These are phyloP conservation scores for Microcera coccophila DNA, from an alignment of 2,329 filamentous ascomycete genomes.

Conservation along the genomic window DNA sequence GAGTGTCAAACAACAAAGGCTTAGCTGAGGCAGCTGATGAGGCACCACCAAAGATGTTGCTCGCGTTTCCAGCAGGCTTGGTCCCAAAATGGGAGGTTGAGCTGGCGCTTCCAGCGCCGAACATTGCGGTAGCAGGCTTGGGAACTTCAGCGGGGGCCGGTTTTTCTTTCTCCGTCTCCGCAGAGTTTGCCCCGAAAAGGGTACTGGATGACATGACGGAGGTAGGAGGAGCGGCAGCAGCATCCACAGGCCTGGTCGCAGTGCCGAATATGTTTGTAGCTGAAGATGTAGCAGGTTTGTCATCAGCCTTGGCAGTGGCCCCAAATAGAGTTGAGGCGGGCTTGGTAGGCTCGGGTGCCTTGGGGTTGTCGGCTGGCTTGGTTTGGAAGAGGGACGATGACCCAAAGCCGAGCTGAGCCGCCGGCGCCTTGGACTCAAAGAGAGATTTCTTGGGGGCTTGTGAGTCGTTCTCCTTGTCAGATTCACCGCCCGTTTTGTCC, in stretches of 20 bases:
- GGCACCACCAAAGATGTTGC: constrained; percentile 31
- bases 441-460: constrained; percentile 33
- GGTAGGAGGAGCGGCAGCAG: constrained; percentile 17
- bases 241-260: constrained; percentile 30
- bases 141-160: constrained; percentile 17
- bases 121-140: constrained; percentile 28
- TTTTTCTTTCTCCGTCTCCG: constrained; percentile 30
- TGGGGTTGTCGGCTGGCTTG: constrained; percentile 26
- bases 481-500: constrained; percentile 37
- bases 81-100: constrained; percentile 23
- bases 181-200: constrained; percentile 34
- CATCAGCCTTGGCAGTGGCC: constrained; percentile 18
- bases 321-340: constrained; percentile 24
- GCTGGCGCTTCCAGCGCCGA: constrained; percentile 25
- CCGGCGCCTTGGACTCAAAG: constrained; percentile 30
- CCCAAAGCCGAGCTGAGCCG: constrained; percentile 28
- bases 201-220: constrained; percentile 29
- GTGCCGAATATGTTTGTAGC: constrained; percentile 38
- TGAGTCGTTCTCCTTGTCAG: constrained; percentile 44
- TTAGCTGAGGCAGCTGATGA: constrained; percentile 20
- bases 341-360: constrained; percentile 27
- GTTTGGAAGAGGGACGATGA: constrained; percentile 32
- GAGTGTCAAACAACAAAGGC: constrained; percentile 32
- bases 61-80: constrained; percentile 22
- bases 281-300: constrained; percentile 24